phyloP scores from a whole-genome alignment of 192 early-diverging fungal genomes.

The Coemansia brasiliensis region DNA sequence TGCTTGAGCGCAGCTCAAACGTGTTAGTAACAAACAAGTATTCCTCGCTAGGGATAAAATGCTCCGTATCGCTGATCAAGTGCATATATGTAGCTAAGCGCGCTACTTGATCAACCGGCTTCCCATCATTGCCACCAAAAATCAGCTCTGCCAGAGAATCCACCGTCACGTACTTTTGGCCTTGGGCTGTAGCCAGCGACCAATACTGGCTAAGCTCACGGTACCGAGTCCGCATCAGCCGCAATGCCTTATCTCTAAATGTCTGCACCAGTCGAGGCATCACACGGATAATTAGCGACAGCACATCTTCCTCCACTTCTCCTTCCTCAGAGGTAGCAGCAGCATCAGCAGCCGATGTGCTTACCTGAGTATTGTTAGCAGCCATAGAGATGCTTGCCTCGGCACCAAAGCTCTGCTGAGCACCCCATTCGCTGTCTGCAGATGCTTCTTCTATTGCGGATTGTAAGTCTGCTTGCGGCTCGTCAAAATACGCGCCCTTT shows the following conservation, averaged over 20 bases:
- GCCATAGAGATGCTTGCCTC: neutral
- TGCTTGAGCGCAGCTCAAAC: slow-evolving; percentile 55
- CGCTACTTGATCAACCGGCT: slow-evolving; percentile 14
- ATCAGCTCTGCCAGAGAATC: slow-evolving; percentile 41
- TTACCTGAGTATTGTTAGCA: neutral
- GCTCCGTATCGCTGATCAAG: slow-evolving; percentile 55
- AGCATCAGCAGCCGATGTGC: neutral
- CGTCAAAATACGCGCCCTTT: neutral
- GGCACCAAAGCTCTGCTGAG: neutral
- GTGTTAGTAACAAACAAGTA: slow-evolving; percentile 52
- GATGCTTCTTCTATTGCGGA: slow-evolving; percentile 1
- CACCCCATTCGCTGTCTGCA: neutral
- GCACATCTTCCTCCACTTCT: slow-evolving; percentile 8
- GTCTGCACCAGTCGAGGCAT: slow-evolving; percentile 18
- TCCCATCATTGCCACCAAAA: slow-evolving; percentile 12
- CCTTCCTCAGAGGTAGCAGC: neutral
- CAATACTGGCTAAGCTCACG: slow-evolving; percentile 39
- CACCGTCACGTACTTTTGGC: slow-evolving; percentile 29
- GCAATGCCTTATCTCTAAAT: slow-evolving; percentile 28
- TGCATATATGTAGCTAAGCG: slow-evolving; percentile 63
- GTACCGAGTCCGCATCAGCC: slow-evolving; percentile 33
- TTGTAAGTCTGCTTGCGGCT: neutral
- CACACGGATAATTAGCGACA: slow-evolving; percentile 18
- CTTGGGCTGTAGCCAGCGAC: slow-evolving; percentile 16
- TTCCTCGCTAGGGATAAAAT: slow-evolving; percentile 55